Evolutionary conservation across 2,329 filamentous ascomycete genomes (phyloP).

Genomic region (Parafenestella ontariensis): DNA sequence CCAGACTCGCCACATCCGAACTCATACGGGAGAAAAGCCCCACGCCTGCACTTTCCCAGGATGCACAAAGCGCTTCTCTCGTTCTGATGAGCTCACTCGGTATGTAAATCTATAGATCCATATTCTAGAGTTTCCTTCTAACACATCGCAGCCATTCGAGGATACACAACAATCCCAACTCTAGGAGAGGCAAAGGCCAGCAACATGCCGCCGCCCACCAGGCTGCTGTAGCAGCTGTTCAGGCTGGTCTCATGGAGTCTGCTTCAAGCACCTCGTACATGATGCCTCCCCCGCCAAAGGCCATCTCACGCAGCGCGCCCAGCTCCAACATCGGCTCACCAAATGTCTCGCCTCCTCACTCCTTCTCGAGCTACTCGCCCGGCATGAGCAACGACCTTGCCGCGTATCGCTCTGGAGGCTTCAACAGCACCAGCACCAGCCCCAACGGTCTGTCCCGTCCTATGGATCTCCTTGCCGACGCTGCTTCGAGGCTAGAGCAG

Average conservation of each 20-base stretch:
- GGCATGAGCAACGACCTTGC: slow-evolving; percentile 65
- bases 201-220: slow-evolving; percentile 64
- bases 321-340: slow-evolving; percentile 88
- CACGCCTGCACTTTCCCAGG: slow-evolving; percentile 95
- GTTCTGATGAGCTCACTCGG: slow-evolving; percentile 88
- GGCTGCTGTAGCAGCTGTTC: slow-evolving; percentile 61
- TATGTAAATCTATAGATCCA: slow-evolving; percentile 9
- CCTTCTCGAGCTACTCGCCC: slow-evolving; percentile 70
- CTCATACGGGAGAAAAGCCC: slow-evolving; percentile 97
- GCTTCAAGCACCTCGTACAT: slow-evolving; percentile 62
- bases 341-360: slow-evolving; percentile 93
- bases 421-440: slow-evolving; percentile 48
- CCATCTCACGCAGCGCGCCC: slow-evolving; percentile 86
- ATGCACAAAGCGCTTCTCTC: slow-evolving; percentile 96
- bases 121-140: slow-evolving; percentile 5
- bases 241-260: slow-evolving; percentile 60
- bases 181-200: slow-evolving; percentile 87
- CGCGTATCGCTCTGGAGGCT: slow-evolving; percentile 56
- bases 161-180: slow-evolving; percentile 99
- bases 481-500: slow-evolving; percentile 71
- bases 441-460: slow-evolving; percentile 61
- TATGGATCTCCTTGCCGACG: slow-evolving; percentile 73
- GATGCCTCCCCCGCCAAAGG: slow-evolving; percentile 78
- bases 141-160: slow-evolving; percentile 76
- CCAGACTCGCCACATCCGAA: slow-evolving; percentile 90